Conservation (phyloP, 1,284 basidiomycete species). For the Marasmius fiardii region DNA sequence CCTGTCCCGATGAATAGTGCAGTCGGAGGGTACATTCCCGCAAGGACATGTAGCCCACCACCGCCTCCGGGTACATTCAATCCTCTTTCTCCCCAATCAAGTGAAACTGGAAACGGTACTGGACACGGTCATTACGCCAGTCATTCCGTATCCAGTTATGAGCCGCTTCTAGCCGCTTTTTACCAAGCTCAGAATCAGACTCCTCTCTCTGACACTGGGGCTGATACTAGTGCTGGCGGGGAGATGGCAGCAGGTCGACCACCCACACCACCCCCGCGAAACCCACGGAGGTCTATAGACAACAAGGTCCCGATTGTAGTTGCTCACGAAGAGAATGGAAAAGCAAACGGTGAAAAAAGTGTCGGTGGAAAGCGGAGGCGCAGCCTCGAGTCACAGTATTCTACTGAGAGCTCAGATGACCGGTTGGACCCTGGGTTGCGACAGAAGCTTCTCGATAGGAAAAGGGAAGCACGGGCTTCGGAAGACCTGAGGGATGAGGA, state of each 20-base stretch:
- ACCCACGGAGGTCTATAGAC: constrained; percentile 32
- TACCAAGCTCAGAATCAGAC: constrained; percentile 20
- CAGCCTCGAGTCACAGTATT: constrained; percentile 26
- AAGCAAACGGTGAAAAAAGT: constrained; percentile 1
- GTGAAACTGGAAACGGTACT: background rate
- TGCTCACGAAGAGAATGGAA: background rate
- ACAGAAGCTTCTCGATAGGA: constrained; percentile 15
- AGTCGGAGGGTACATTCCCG: constrained; percentile 39
- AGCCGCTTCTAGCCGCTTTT: constrained; percentile 55
- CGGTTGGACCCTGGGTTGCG: constrained; percentile 43
- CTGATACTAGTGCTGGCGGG: constrained; percentile 17
- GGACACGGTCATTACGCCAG: constrained; percentile 24
- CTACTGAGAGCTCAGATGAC: constrained; percentile 36
- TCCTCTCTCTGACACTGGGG: constrained; percentile 19
- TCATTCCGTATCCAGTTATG: constrained; percentile 49
- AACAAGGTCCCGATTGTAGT: constrained; percentile 3
- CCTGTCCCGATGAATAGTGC: constrained; percentile 24
- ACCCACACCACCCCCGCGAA: constrained; percentile 42
- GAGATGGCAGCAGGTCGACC: constrained; percentile 17
- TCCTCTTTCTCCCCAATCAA: constrained; percentile 34
- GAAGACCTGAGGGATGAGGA: constrained; percentile 45
- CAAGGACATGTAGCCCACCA: constrained; percentile 46
- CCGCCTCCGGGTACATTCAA: constrained; percentile 37
- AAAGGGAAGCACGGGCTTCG: constrained; percentile 27
- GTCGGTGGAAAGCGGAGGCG: constrained; percentile 13